Conservation (phyloP, 345 rosid genomes). For the Euphorbia lathyris region DNA sequence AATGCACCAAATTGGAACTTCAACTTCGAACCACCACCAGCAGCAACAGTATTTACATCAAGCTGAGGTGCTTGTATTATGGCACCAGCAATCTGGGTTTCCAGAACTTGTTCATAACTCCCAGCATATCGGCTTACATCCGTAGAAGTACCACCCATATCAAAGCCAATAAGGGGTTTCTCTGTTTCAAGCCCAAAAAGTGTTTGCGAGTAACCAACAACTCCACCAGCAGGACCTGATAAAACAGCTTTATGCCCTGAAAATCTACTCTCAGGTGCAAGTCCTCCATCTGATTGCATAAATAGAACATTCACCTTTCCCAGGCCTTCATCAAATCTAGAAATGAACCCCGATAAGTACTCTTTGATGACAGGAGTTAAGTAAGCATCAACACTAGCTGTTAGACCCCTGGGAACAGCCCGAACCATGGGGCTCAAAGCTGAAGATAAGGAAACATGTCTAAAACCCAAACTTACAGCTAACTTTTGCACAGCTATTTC, state of each 20-base stretch:
- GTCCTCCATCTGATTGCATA: conserved; percentile 99
- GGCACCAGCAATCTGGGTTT: conserved; percentile 94
- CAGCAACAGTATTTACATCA: conserved; percentile 95
- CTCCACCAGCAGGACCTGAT: conserved; percentile 99
- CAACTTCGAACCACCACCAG: conserved; percentile 95
- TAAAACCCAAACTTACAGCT: conserved; percentile 77
- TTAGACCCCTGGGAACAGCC: conserved; percentile 95
- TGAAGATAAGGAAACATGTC: conserved; percentile 87
- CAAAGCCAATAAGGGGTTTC: conserved; percentile 93
- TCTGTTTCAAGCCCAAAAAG: conserved; percentile 88
- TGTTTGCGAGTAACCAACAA: conserved; percentile 93
- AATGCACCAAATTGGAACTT: conserved; percentile 94
- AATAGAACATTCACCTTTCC: conserved; percentile 80
- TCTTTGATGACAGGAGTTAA: conserved; percentile 90
- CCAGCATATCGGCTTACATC: conserved; percentile 99
- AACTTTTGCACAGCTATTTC: conserved; percentile 78
- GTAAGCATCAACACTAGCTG: conserved; percentile 96
- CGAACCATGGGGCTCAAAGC: conserved; percentile 96
- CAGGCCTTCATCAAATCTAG: conserved; percentile 71
- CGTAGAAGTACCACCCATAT: conserved; percentile 98
- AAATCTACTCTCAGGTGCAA: conserved; percentile 87
- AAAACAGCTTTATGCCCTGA: conserved; percentile 97
- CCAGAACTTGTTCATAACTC: conserved; percentile 93
- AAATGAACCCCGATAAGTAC: conserved; percentile 85
- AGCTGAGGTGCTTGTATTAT: conserved; percentile 98